phyloP scores from a whole-genome alignment of 257 asterid genomes.

The Nicotiana attenuata region DNA sequence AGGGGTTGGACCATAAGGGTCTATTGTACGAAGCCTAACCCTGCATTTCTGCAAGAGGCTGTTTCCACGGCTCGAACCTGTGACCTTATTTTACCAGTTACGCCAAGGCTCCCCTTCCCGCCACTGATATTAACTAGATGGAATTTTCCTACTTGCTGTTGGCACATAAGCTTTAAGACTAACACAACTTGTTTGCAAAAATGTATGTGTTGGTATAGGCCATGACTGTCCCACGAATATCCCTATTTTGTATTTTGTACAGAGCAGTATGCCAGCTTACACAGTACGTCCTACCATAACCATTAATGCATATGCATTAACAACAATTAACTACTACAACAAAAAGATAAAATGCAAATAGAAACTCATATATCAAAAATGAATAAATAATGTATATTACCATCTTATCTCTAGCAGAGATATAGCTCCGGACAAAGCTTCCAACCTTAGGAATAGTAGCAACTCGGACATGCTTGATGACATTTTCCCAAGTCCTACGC shows the following conservation, averaged over 20 bases:
- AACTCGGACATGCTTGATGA: conserved; percentile 54
- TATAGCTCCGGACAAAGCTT: conserved; percentile 66
- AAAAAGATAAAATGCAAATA: neutral
- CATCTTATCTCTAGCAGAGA: conserved; percentile 72
- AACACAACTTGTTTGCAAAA: neutral
- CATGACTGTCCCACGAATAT: no score
- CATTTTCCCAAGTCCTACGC: conserved; percentile 89
- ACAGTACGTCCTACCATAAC: neutral
- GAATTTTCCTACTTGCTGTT: neutral
- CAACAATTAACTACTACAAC: no score
- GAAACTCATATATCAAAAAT: neutral
- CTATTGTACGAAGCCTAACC: no score
- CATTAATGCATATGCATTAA: neutral
- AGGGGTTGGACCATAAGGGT: no score
- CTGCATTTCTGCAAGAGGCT: no score
- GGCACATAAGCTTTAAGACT: neutral
- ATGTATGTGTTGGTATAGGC: neutral
- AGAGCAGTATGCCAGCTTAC: neutral
- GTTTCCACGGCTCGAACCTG: no score
- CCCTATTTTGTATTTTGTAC: no score
- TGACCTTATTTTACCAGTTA: no score
- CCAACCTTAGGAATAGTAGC: conserved; percentile 72
- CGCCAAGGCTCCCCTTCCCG: no score
- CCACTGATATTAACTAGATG: neutral
- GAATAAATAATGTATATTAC: conserved; percentile 19